These are phyloP conservation scores for Myrica gale DNA, from an alignment of 306 rosid species.

Conservation along the genomic window DNA sequence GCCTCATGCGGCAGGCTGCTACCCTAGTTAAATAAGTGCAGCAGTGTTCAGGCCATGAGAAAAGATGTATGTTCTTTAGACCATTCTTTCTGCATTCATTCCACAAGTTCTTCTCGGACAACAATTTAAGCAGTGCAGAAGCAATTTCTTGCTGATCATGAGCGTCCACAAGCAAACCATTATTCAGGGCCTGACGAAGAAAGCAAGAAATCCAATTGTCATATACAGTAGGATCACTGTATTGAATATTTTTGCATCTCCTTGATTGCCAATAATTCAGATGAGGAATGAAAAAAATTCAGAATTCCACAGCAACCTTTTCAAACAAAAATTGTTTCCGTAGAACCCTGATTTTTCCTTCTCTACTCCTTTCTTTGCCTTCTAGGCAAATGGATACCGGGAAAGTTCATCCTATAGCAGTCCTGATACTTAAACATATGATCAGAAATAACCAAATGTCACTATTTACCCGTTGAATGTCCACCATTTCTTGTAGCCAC, in stretches of 20 bases:
- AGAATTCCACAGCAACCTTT: constrained; percentile 9
- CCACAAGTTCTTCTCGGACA: constrained; percentile 67
- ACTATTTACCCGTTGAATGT: constrained; percentile 66
- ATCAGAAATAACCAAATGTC: background rate
- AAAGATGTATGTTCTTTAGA: constrained; percentile 62
- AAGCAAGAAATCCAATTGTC: constrained; percentile 14
- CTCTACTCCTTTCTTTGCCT: constrained; percentile 6
- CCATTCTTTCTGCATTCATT: constrained; percentile 65
- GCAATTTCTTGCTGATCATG: constrained; percentile 65
- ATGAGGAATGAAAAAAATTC: constrained; percentile 2
- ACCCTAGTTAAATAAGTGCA: constrained; percentile 69
- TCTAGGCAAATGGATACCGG: background rate
- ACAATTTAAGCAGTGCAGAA: constrained; percentile 57
- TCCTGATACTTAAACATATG: background rate
- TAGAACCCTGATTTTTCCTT: background rate
- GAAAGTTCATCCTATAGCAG: constrained; percentile 11
- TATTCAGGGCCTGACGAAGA: constrained; percentile 49
- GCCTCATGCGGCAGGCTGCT: constrained; percentile 70
- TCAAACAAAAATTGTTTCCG: background rate
- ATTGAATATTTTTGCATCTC: constrained; percentile 1
- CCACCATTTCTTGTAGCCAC: constrained; percentile 88
- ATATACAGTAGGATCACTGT: background rate
- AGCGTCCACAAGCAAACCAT: constrained; percentile 74
- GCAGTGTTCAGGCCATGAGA: constrained; percentile 76
- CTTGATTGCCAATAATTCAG: background rate